Evolutionary conservation across 2,329 filamentous ascomycete species (phyloP).

Genomic region (Neofusicoccum laricinum): DNA sequence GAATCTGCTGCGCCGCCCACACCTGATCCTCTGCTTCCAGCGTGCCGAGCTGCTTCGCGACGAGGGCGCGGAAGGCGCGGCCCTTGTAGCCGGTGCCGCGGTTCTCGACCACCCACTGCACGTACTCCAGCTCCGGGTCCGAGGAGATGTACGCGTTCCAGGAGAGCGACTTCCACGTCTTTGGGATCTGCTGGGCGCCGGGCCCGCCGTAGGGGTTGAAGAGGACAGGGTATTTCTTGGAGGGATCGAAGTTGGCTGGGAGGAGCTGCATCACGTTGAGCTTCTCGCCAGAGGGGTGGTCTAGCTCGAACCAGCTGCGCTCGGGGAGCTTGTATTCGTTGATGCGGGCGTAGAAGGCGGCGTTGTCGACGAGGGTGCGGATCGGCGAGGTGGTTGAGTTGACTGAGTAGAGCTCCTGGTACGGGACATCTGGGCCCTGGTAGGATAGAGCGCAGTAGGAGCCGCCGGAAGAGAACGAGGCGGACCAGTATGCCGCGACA

Average conservation of each 20-base stretch:
- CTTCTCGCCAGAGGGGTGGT: slow-evolving; percentile 59
- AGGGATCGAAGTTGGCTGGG: slow-evolving; percentile 61
- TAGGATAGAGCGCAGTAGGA: slow-evolving; percentile 67
- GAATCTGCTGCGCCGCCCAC: slow-evolving; percentile 60
- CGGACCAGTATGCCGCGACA: slow-evolving; percentile 58
- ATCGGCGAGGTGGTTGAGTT: slow-evolving; percentile 54
- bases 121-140: slow-evolving; percentile 65
- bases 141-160: slow-evolving; percentile 65
- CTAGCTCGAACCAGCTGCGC: slow-evolving; percentile 61
- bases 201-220: slow-evolving; percentile 69
- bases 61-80: slow-evolving; percentile 58
- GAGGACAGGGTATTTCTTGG: slow-evolving; percentile 64
- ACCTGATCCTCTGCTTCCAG: slow-evolving; percentile 66
- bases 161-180: slow-evolving; percentile 53
- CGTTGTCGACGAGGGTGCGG: slow-evolving; percentile 60
- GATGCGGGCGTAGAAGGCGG: slow-evolving; percentile 54
- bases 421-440: slow-evolving; percentile 64
- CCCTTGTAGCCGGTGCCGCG: slow-evolving; percentile 65
- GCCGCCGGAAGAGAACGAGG: slow-evolving; percentile 61
- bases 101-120: slow-evolving; percentile 67
- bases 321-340: slow-evolving; percentile 62
- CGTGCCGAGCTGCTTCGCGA: slow-evolving; percentile 59
- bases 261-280: slow-evolving; percentile 65
- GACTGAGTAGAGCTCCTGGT: slow-evolving; percentile 63
- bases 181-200: slow-evolving; percentile 59